These are phyloP conservation scores for Sphaerostilbella broomeana DNA, from an alignment of 2,329 filamentous ascomycete species.

Conservation along the genomic window DNA sequence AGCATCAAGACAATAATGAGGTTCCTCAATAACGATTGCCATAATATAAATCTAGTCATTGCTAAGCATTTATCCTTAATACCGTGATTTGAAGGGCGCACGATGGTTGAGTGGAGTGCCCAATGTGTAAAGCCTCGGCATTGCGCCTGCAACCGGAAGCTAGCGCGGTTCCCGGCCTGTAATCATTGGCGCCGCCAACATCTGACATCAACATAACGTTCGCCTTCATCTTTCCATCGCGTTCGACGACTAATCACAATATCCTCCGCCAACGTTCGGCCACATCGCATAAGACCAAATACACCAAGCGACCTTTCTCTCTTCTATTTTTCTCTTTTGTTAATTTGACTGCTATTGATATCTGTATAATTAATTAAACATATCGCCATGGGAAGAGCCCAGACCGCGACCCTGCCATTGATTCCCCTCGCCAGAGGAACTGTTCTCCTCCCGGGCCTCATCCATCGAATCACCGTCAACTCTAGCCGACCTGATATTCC, in stretches of 20 bases:
- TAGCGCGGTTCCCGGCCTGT: background rate
- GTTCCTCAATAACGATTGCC: too few relatives aligned
- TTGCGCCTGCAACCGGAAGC: background rate
- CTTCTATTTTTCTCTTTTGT: background rate
- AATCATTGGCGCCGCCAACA: background rate
- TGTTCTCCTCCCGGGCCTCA: conserved; percentile 79
- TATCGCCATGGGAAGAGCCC: conserved; percentile 33
- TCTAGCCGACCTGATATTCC: conserved; percentile 78
- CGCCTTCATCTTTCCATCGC: conserved; percentile 1
- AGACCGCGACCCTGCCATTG: conserved; percentile 57
- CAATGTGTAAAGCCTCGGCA: conserved; percentile 13
- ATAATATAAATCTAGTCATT: too few relatives aligned
- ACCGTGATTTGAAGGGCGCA: too few relatives aligned
- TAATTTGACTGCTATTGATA: background rate
- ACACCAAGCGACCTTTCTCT: background rate
- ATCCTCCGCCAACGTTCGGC: too few relatives aligned
- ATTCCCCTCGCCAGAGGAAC: conserved; percentile 75
- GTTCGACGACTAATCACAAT: conserved; percentile 4
- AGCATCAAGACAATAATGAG: too few relatives aligned
- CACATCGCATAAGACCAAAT: too few relatives aligned
- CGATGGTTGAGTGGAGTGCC: background rate
- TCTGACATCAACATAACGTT: background rate
- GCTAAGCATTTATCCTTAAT: too few relatives aligned
- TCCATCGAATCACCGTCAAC: conserved; percentile 76
- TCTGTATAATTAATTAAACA: background rate